Conservation (phyloP, 495 filamentous ascomycete species). For the Penicillium egyptiacum region DNA sequence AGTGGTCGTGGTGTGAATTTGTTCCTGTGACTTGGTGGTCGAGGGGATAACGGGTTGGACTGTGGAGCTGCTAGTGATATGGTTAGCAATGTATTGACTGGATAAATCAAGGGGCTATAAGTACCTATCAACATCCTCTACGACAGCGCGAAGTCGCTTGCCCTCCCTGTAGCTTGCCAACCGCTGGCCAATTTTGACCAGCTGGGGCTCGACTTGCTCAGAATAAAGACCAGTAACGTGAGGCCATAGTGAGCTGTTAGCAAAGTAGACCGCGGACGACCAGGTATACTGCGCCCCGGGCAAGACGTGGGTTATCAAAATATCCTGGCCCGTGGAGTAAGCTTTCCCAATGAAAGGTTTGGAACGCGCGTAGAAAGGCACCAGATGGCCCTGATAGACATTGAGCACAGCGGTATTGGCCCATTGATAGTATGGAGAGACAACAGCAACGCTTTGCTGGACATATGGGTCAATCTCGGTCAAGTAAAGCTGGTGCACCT, state of each 20-base stretch:
- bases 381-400: constrained; percentile 66
- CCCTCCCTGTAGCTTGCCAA: constrained; percentile 79
- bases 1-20: constrained; percentile 22
- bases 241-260: constrained; percentile 75
- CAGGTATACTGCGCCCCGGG: constrained; percentile 71
- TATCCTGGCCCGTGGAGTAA: constrained; percentile 63
- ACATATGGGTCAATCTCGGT: constrained; percentile 71
- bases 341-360: constrained; percentile 71
- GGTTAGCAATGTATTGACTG: constrained; percentile 18
- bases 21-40: constrained; percentile 21
- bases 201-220: constrained; percentile 91
- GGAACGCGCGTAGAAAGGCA: constrained; percentile 71
- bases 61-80: constrained; percentile 26
- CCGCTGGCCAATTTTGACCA: constrained; percentile 86
- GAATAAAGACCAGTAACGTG: constrained; percentile 75
- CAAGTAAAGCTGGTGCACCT: constrained; percentile 66
- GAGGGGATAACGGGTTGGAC: constrained; percentile 32
- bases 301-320: constrained; percentile 68
- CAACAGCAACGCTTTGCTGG: constrained; percentile 51
- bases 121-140: constrained; percentile 57
- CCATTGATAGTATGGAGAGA: constrained; percentile 71
- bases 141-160: constrained; percentile 56
- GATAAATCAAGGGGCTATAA: background rate
- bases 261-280: constrained; percentile 64
- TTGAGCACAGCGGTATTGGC: constrained; percentile 59